A percentile compares a stretch with the other conserved stretches of the same genome.
Evolutionary conservation across 306 rosid species (phyloP).

Genomic region (Vicia faba): DNA sequence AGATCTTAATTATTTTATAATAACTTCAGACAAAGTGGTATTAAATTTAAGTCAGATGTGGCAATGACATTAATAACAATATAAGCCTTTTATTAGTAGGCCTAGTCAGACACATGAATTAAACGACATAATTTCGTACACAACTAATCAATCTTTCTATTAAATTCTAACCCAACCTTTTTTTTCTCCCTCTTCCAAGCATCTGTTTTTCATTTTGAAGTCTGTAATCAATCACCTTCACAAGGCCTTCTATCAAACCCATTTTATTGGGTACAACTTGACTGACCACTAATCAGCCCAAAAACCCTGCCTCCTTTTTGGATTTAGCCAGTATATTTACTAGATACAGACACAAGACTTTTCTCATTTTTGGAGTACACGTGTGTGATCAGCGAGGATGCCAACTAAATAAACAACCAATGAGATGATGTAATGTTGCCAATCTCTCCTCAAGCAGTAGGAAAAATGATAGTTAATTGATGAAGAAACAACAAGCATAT

Average conservation of each 20-base stretch:
- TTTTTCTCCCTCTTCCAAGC: not conserved
- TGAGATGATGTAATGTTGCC: too few relatives aligned
- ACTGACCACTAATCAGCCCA: not conserved
- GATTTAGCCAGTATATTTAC: not conserved
- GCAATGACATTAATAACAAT: not conserved
- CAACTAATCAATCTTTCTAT: constrained; percentile 1
- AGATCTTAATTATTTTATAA: constrained; percentile 4
- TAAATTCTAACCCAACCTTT: constrained; percentile 11
- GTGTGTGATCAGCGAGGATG: too few relatives aligned
- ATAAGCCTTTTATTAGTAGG: not conserved
- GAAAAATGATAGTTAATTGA: too few relatives aligned
- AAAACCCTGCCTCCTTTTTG: not conserved
- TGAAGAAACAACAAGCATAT: not conserved
- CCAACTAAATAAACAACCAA: too few relatives aligned
- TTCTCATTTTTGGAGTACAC: too few relatives aligned
- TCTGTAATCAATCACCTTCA: not conserved
- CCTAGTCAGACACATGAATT: constrained; percentile 3
- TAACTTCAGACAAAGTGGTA: not conserved
- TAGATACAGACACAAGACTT: not conserved
- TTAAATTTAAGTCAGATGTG: not conserved
- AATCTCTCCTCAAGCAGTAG: too few relatives aligned
- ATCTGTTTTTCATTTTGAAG: constrained; percentile 10
- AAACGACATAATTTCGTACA: not conserved
- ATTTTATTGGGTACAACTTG: not conserved
- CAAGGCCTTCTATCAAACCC: not conserved